These are phyloP conservation scores for Pseudogymnoascus sp. DNA, from an alignment of 2,329 filamentous ascomycete genomes.

Conservation along the genomic window DNA sequence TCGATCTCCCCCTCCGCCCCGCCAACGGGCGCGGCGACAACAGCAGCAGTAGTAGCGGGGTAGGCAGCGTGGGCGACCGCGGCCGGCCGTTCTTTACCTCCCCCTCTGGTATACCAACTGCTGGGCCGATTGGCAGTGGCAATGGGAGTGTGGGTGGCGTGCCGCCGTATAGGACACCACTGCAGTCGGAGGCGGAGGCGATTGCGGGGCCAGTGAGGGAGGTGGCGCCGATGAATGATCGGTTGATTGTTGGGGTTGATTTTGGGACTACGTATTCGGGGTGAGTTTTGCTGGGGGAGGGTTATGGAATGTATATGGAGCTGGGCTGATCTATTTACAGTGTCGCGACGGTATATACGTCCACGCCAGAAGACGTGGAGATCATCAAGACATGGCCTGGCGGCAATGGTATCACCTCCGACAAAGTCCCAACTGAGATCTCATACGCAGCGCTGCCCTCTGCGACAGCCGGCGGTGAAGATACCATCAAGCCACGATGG, in stretches of 20 bases:
- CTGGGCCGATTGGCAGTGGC: not conserved
- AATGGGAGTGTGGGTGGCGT: not conserved
- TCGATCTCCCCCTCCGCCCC: conserved; percentile 27
- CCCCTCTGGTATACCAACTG: conserved; percentile 42
- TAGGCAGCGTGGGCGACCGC: not conserved
- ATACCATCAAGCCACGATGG: conserved; percentile 50
- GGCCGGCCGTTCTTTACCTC: conserved; percentile 32
- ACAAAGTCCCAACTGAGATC: conserved; percentile 78
- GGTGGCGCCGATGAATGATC: conserved; percentile 47
- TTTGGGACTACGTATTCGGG: conserved; percentile 81
- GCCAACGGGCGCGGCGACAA: conserved; percentile 21
- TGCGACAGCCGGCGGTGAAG: conserved; percentile 30
- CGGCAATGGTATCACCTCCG: conserved; percentile 77
- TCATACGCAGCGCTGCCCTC: conserved; percentile 47
- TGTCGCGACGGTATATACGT: conserved; percentile 66
- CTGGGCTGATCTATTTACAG: conserved; percentile 31
- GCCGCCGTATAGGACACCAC: not conserved
- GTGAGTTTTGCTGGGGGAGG: conserved; percentile 37
- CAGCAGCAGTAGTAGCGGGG: not conserved
- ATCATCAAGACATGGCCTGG: conserved; percentile 82
- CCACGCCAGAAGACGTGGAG: conserved; percentile 70
- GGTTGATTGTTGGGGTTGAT: conserved; percentile 70
- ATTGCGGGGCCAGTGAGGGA: conserved; percentile 54
- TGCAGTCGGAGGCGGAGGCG: conserved; percentile 36
- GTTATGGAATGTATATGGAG: not conserved